These are phyloP conservation scores for Leccinellum albellum DNA, from an alignment of 768 basidiomycete species.

Conservation along the genomic window DNA sequence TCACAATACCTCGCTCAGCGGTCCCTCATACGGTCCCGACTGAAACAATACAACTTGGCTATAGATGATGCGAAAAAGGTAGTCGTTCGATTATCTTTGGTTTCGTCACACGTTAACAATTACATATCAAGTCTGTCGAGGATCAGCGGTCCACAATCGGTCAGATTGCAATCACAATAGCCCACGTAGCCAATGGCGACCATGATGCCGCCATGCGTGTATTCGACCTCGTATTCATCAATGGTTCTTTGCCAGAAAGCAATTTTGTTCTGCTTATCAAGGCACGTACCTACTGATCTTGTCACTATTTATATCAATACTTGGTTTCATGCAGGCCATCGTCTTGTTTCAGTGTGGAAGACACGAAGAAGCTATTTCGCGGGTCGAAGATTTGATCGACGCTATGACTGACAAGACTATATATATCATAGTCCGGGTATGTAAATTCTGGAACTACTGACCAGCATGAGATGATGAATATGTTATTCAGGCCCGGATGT, in stretches of 20 bases:
- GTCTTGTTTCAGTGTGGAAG: slow-evolving; percentile 8
- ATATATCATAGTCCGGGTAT: slow-evolving; percentile 2
- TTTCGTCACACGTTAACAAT: background rate
- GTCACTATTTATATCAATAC: background rate
- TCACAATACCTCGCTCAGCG: slow-evolving; percentile 1
- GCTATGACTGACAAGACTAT: background rate
- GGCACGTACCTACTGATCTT: background rate
- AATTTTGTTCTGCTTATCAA: slow-evolving; percentile 12
- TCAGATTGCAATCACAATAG: slow-evolving; percentile 8
- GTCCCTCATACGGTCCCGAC: background rate
- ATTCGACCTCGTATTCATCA: slow-evolving; percentile 11
- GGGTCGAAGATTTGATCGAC: slow-evolving; percentile 1
- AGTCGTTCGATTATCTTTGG: accelerated
- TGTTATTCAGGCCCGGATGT: slow-evolving; percentile 6
- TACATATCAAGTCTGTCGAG: slow-evolving; percentile 1
- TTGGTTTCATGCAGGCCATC: background rate
- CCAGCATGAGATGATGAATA: background rate
- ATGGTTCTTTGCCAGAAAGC: background rate
- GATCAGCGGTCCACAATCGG: slow-evolving; percentile 5
- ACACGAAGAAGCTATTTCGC: background rate
- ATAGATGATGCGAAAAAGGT: slow-evolving; percentile 7
- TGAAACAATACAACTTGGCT: background rate
- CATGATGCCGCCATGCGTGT: background rate
- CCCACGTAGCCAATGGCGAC: background rate
- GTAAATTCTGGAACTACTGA: background rate